Base-by-base conservation (phyloP, 305 asterid genomes). In the Striga hermonthica region DNA sequence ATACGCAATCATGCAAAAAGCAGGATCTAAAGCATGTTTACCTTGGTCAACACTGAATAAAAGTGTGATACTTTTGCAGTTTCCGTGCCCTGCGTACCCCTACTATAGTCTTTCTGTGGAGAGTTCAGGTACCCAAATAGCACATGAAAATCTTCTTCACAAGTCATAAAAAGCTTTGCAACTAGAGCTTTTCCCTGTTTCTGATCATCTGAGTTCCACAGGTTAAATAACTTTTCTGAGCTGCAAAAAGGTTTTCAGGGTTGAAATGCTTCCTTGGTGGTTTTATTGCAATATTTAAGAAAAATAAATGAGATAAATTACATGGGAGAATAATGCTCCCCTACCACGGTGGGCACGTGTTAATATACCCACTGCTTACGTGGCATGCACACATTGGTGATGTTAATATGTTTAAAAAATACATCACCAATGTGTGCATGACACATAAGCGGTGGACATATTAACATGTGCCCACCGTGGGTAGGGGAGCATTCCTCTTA, bases 11-110 rank as follows among this genome's bases (percentile, higher is more conserved):
- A 59, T 56, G 69, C 57, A 69, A 61, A 65, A 49, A 71, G 57
- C 66, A 52, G 55, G 62, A 62, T 7, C 15, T 54, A 7, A 74
- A 73, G 54, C 50, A 76, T 75, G 31, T 22, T 67, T 84, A 92
- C 98, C 98, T 86, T 79, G 62, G 84, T 78, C 84, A 90, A 74
- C 71, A 72, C 79, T 44, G 85, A 81, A 81, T 81, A 84, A 64
- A 87, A 76, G 64, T 79, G 81, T 39, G 88, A 80, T 64, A 87
- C 79, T 87, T 84, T 87, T 59, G 82, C 81, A 69, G 80, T 66
- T 72, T 82, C 96, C 39, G 63, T 67, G 74, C 78, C 68, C 77
- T 75, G 79, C 63, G 65, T 34, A 49, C 72, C 67, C 71, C 16
- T 71, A 43, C 57, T 50, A 43, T 76, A 64, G 60, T 60, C 74